Evolutionary conservation across 768 basidiomycete genomes (phyloP).

Genomic region (Suillus sp.): DNA sequence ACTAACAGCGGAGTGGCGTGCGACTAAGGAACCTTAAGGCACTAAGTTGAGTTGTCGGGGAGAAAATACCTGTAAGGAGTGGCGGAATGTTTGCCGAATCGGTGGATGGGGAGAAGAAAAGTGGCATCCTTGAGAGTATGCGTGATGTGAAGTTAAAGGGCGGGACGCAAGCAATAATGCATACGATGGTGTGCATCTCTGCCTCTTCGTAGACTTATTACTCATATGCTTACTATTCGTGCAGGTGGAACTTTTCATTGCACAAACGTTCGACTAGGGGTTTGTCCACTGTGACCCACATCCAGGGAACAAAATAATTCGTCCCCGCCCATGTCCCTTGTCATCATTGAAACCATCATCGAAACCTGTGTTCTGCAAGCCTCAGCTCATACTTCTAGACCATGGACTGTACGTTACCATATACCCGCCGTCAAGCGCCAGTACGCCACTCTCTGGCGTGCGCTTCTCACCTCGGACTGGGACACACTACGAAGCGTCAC

Average conservation of each 20-base stretch:
- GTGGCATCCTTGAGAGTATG: slow-evolving; percentile 1
- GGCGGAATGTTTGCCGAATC: slow-evolving; percentile 5
- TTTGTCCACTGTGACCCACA: slow-evolving; percentile 84
- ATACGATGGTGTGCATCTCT: slow-evolving; percentile 54
- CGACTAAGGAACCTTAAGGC: slow-evolving; percentile 64
- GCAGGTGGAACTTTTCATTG: slow-evolving; percentile 73
- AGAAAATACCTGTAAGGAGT: slow-evolving; percentile 14
- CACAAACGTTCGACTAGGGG: slow-evolving; percentile 91
- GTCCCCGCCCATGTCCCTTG: slow-evolving; percentile 37
- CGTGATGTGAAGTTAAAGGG: slow-evolving; percentile 45
- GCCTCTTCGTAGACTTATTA: not conserved
- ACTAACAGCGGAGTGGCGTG: slow-evolving; percentile 81
- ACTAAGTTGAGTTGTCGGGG: slow-evolving; percentile 62
- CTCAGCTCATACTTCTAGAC: slow-evolving; percentile 84
- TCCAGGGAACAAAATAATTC: slow-evolving; percentile 79
- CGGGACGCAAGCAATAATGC: slow-evolving; percentile 70
- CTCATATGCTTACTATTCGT: not conserved
- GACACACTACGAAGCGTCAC: slow-evolving; percentile 52
- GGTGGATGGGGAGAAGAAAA: not conserved
- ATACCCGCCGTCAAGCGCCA: slow-evolving; percentile 67
- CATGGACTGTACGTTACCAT: slow-evolving; percentile 88
- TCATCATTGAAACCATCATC: not conserved
- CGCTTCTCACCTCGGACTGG: slow-evolving; percentile 59
- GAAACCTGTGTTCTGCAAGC: slow-evolving; percentile 46
- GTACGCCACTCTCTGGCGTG: slow-evolving; percentile 79